Conservation (phyloP, 495 filamentous ascomycete species). For the Choiromyces venosus region DNA sequence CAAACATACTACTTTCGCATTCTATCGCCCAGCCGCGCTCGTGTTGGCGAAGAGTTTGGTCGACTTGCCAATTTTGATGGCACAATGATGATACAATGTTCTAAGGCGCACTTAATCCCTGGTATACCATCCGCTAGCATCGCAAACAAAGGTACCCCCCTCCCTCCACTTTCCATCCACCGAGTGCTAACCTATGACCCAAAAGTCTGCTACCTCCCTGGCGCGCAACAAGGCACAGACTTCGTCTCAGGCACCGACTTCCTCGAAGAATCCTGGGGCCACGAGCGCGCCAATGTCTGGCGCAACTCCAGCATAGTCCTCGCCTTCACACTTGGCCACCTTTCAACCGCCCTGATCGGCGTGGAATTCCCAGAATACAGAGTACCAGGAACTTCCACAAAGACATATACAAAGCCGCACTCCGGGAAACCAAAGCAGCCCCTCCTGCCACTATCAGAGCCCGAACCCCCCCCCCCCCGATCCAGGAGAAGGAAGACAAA, state of each 20-base stretch:
- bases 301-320: constrained; percentile 73
- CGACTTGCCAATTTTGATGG: constrained; percentile 60
- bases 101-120: constrained; percentile 36
- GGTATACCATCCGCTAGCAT: constrained; percentile 32
- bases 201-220: constrained; percentile 54
- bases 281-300: constrained; percentile 64
- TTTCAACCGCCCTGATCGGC: constrained; percentile 61
- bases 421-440: neutral
- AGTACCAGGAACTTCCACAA: constrained; percentile 55
- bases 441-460: constrained; percentile 13
- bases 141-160: constrained; percentile 36
- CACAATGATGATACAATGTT: constrained; percentile 57
- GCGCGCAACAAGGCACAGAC: constrained; percentile 48
- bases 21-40: constrained; percentile 66
- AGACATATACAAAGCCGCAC: constrained; percentile 32
- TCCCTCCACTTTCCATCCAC: neutral
- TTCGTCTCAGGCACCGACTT: constrained; percentile 58
- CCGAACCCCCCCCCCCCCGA: neutral
- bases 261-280: constrained; percentile 53
- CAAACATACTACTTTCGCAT: constrained; percentile 66
- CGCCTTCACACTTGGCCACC: constrained; percentile 63
- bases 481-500: neutral
- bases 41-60: constrained; percentile 65
- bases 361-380: constrained; percentile 66
- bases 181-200: neutral